These are phyloP conservation scores for Pittosporum tobira DNA, from an alignment of 129 eudicot species.

Conservation along the genomic window DNA sequence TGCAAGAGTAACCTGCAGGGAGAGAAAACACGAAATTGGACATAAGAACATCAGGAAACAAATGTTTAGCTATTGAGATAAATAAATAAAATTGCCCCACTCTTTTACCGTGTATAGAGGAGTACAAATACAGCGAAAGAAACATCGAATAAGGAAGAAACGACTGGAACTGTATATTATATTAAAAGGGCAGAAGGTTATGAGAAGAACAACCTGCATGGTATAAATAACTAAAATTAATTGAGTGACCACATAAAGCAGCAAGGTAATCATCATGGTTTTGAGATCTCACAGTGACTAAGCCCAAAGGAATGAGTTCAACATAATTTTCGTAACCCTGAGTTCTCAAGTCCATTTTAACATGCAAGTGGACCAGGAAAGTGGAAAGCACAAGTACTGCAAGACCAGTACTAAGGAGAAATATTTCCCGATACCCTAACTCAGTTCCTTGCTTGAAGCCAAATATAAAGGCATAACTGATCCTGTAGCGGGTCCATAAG, in stretches of 20 bases:
- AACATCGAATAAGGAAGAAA: slow-evolving; percentile 37
- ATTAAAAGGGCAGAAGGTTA: slow-evolving; percentile 58
- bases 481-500: slow-evolving; percentile 62
- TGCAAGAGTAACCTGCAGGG: slow-evolving; percentile 55
- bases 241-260: background rate
- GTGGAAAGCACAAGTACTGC: slow-evolving; percentile 60
- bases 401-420: slow-evolving; percentile 60
- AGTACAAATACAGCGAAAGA: slow-evolving; percentile 67
- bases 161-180: slow-evolving; percentile 77
- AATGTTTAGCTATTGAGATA: background rate
- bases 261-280: background rate
- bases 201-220: slow-evolving; percentile 47
- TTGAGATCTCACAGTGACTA: slow-evolving; percentile 40
- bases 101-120: slow-evolving; percentile 69
- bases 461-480: slow-evolving; percentile 79
- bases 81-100: background rate
- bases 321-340: slow-evolving; percentile 20
- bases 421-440: slow-evolving; percentile 58
- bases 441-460: slow-evolving; percentile 76
- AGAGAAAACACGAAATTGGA: background rate
- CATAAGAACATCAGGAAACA: slow-evolving; percentile 1
- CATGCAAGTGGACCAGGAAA: slow-evolving; percentile 52
- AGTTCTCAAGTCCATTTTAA: slow-evolving; percentile 41
- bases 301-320: slow-evolving; percentile 54
- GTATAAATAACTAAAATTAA: slow-evolving; percentile 8